Evolutionary conservation across 257 asterid genomes (phyloP), one percentile per base, ranked within the genome.

Genomic region (Oldenlandia corymbosa): DNA sequence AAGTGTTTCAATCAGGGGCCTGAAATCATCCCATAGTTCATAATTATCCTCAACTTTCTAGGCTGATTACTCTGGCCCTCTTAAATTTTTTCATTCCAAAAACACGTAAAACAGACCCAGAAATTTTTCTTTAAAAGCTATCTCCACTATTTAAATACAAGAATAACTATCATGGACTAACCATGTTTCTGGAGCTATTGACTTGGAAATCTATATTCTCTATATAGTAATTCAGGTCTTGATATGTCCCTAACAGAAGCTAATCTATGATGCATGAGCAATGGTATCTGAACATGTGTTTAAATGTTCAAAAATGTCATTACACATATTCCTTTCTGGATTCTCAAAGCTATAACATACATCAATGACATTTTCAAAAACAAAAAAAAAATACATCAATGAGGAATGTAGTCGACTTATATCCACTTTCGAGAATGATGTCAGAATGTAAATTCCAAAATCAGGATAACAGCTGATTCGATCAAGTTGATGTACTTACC

Each of bases 401-500:
- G n/a, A n/a, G n/a, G 7, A 26, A 1, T 42, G 13, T 20, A 16
- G 7, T 28, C 23, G 41, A 21, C 20, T 17, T 43, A n/a, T 10
- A 45, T 46, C 32, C 28, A 46, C 18, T 31, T 28, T 28, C 6
- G 30, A 28, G 32, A 39, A 7, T 12, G 34, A 59, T 23, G 46
- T 9, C 9, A 39, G 8, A 23, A 59, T 39, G 13, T 21, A 45
- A 17, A 28, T 42, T 46, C 11, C 43, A 26, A 23, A 16, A 6
- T 11, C 23, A 42, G 26, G 53, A 21, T n/a, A 60, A 60, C 24
- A 60, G 14, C 16, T 42, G 46, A 1, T 62, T 27, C 13, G 17
- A 61, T 42, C 0, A 56, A 73, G 64, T 36, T 13, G 20, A 43
- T 68, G 67, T 8, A 30, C 75, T 83, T 84, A 93, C 99, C 96